phyloP scores from a whole-genome alignment of 352 stramenopile species.

The Blastocystis sp. region DNA sequence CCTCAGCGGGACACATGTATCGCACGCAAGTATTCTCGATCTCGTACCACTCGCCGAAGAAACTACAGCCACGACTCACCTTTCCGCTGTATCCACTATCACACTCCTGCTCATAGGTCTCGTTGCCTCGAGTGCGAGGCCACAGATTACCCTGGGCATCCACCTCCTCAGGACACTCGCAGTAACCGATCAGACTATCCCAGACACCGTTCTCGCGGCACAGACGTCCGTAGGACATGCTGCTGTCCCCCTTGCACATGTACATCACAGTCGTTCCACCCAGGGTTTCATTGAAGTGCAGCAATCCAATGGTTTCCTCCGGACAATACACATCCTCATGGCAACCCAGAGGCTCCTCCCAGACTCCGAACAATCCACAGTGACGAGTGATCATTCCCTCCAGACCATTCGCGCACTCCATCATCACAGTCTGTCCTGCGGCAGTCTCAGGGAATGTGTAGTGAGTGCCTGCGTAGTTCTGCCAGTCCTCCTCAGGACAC shows the following conservation, averaged over 20 bases:
- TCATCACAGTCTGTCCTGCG: not conserved
- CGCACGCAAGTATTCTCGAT: not conserved
- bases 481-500: conserved; percentile 1
- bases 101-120: not conserved
- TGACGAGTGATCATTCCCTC: conserved; percentile 21
- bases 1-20: conserved; percentile 17
- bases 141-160: not conserved
- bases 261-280: not conserved
- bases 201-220: conserved; percentile 41
- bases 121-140: not conserved
- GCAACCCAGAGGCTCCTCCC: conserved; percentile 33
- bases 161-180: not conserved
- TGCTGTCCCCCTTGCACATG: conserved; percentile 2
- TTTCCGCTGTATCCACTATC: conserved; percentile 5
- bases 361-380: not conserved
- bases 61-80: not conserved
- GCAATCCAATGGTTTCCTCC: not conserved
- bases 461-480: conserved; percentile 41
- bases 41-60: conserved; percentile 34
- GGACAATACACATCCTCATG: conserved; percentile 36
- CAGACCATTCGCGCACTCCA: not conserved
- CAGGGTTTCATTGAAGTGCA: not conserved
- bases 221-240: conserved; percentile 19
- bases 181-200: conserved; percentile 21
- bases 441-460: conserved; percentile 27